Percentiles rank a stretch among this genome's conserved stretches.
phyloP scores from a whole-genome alignment of 163 green algal genomes.

The Chloromonas sp. region DNA sequence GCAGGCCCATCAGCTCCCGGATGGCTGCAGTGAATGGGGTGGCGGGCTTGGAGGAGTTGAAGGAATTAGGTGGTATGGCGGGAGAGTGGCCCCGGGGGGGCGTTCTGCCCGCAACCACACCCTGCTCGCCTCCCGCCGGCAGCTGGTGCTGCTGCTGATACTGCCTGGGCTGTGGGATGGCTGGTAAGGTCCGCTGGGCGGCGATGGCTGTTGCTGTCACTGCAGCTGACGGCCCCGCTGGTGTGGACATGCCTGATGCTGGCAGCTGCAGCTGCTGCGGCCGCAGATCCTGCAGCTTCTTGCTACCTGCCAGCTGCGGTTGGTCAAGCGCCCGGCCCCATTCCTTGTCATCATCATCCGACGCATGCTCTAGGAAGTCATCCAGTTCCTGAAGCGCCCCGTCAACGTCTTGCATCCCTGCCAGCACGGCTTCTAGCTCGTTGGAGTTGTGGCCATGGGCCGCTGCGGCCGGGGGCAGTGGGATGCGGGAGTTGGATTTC shows the following conservation, averaged over 20 bases:
- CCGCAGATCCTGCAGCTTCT: conserved; percentile 4
- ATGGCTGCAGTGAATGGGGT: conserved; percentile 38
- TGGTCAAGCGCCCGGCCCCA: background rate
- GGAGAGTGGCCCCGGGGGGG: background rate
- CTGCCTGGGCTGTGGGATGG: background rate
- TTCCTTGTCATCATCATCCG: background rate
- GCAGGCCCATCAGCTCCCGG: conserved; percentile 35
- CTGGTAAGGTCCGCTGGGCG: no score
- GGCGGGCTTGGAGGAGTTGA: conserved; percentile 3
- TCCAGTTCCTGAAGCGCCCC: background rate
- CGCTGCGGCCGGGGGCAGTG: background rate
- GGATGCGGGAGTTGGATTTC: background rate
- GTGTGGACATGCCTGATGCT: conserved; percentile 16
- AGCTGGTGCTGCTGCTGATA: background rate
- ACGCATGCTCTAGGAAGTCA: background rate
- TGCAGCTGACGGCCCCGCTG: background rate
- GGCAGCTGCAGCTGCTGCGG: conserved; percentile 11
- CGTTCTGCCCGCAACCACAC: no score
- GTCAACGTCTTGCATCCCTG: background rate
- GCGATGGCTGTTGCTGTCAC: no score
- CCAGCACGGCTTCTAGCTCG: background rate
- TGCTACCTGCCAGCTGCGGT: background rate
- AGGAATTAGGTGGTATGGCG: conserved; percentile 6
- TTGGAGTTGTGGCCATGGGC: background rate
- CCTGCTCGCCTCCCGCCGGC: no score